A percentile compares a stretch with the other conserved stretches of the same genome.
These are phyloP conservation scores for Dictyostelium purpureum DNA, from an alignment of 78 protist genomes.

Conservation along the genomic window DNA sequence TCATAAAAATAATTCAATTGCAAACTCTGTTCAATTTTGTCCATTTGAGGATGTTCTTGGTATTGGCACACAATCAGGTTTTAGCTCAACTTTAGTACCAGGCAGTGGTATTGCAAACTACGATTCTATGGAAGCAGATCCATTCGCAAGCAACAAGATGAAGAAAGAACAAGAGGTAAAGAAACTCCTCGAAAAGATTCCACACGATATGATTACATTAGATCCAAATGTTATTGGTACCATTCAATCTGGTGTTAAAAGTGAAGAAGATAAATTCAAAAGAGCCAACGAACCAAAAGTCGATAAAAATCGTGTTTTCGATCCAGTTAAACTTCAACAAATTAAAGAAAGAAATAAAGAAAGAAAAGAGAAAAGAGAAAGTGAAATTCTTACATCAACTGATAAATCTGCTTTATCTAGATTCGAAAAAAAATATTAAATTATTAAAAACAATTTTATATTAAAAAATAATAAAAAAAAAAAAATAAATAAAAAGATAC, in stretches of 20 bases:
- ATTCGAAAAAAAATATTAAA: slow-evolving; percentile 28
- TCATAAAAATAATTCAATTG: slow-evolving; percentile 1
- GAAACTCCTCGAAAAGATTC: slow-evolving; percentile 90
- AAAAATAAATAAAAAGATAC: background rate
- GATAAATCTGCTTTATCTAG: slow-evolving; percentile 53
- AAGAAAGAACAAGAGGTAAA: slow-evolving; percentile 87
- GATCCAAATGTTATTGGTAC: slow-evolving; percentile 66
- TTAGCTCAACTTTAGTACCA: slow-evolving; percentile 67
- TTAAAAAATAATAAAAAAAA: background rate
- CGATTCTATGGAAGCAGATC: slow-evolving; percentile 97
- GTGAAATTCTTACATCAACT: slow-evolving; percentile 19
- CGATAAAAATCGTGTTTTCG: slow-evolving; percentile 17
- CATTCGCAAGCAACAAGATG: slow-evolving; percentile 89
- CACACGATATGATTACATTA: slow-evolving; percentile 70
- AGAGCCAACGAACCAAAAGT: background rate
- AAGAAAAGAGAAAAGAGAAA: slow-evolving; percentile 10
- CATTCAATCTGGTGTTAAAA: slow-evolving; percentile 12
- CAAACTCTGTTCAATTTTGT: slow-evolving; percentile 82
- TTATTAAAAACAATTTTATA: background rate
- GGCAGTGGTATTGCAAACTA: slow-evolving; percentile 98
- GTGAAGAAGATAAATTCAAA: slow-evolving; percentile 38
- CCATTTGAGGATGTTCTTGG: slow-evolving; percentile 98
- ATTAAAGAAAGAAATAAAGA: background rate
- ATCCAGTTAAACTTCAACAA: slow-evolving; percentile 22
- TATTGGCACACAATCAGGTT: slow-evolving; percentile 87